Evolutionary conservation across 495 filamentous ascomycete genomes (phyloP), one percentile per base, ranked within the genome.

Genomic region (Hamigera avellanea): DNA sequence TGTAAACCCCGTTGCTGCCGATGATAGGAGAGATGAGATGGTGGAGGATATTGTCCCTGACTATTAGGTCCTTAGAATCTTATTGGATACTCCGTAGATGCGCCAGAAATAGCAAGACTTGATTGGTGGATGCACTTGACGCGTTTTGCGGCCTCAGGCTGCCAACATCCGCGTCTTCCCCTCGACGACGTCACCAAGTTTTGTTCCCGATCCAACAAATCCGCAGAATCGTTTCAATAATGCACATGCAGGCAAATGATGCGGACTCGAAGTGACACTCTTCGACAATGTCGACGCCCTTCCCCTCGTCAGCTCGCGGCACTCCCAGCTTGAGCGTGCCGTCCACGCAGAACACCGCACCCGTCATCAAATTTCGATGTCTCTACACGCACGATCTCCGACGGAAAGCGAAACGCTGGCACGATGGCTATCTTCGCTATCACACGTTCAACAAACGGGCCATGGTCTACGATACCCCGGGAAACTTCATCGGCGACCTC

Each of bases 401-500:
- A 7, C 73, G 82, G 34, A 95, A 95, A 57, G 75, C 81, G 35
- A 95, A 95, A 58, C 64, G 82, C 32, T 95, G 87, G 87, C 83
- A 89, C 45, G 88, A 95, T 80, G 88, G 88, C 28, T 75, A 78
- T 31, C 70, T 94, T 19, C 76, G 80, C 35, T 93, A 77, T 50
- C 87, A 95, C 53, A 82, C 83, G 1, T 93, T 93, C 69, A 95
- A 95, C 60, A 84, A 80, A 45, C 77, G 87, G 3, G 64, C 86
- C 26, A 93, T 95, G 87, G 82, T 91, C 14, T 89, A 89, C 47
- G 87, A 95, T 52, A 75, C 77, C 12, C 61, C 67, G 13, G 72
- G 83, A 0, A 84, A 91, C 55, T 83, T 78, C 43, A 67, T 94
- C 18, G 88, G 86, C 7, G 88, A 95, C 49, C 74, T 73, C 17